A percentile compares a stretch with the other conserved stretches of the same genome.
Conservation (phyloP, 768 basidiomycete species). For the Agaricus subrufescens region DNA sequence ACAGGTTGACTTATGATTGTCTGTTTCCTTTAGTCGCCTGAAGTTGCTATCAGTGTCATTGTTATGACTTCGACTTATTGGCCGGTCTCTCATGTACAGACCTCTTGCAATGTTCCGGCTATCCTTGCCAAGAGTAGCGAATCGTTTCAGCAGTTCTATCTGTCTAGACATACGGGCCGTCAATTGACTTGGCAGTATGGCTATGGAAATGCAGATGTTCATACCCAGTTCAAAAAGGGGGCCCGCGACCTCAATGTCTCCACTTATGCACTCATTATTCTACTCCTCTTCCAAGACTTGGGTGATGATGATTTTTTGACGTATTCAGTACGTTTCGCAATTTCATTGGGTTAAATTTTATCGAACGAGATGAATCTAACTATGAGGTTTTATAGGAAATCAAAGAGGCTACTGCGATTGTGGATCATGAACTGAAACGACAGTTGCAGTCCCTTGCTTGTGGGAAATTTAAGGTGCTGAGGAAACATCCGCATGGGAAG, state of each 20-base stretch:
- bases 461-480: slow-evolving; percentile 88
- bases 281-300: slow-evolving; percentile 81
- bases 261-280: slow-evolving; percentile 81
- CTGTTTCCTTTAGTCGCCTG: slow-evolving; percentile 46
- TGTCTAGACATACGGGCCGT: slow-evolving; percentile 83
- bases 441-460: slow-evolving; percentile 95
- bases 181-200: slow-evolving; percentile 90
- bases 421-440: slow-evolving; percentile 78
- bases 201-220: slow-evolving; percentile 87
- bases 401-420: slow-evolving; percentile 66
- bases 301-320: slow-evolving; percentile 64
- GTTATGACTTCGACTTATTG: slow-evolving; percentile 98
- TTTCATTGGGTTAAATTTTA: background rate
- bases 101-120: slow-evolving; percentile 65
- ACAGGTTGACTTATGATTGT: slow-evolving; percentile 6
- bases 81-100: slow-evolving; percentile 72
- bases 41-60: slow-evolving; percentile 79
- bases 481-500: slow-evolving; percentile 84
- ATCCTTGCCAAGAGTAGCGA: slow-evolving; percentile 59
- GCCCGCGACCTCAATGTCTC: slow-evolving; percentile 91
- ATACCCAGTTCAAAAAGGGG: slow-evolving; percentile 70
- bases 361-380: background rate
- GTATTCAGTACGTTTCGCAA: slow-evolving; percentile 54
- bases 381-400: slow-evolving; percentile 62
- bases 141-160: slow-evolving; percentile 87